These are phyloP conservation scores for Rutstroemia sp. DNA, from an alignment of 2,329 filamentous ascomycete species.

Conservation along the genomic window DNA sequence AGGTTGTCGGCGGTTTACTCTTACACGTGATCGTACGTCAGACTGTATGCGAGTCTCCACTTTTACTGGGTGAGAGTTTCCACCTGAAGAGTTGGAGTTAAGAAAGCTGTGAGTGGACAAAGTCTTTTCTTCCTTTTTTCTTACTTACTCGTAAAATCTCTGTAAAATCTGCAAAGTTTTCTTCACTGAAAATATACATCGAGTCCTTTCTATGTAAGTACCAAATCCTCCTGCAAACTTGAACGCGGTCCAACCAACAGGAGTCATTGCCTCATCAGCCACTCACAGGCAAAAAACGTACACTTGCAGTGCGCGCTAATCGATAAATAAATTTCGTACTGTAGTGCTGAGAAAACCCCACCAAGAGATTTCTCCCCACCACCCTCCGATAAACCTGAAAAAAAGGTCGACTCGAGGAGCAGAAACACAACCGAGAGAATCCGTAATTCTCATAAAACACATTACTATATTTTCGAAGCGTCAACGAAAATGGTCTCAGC, in stretches of 20 bases:
- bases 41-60: not conserved
- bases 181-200: too few species aligned
- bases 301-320: not conserved
- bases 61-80: not conserved
- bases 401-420: conserved; percentile 5
- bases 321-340: not conserved
- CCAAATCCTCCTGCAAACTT: too few species aligned
- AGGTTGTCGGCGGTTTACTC: too few species aligned
- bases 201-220: too few species aligned
- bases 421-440: not conserved
- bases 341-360: not conserved
- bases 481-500: conserved; percentile 53
- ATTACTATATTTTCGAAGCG: conserved; percentile 13
- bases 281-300: too few species aligned
- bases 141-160: not conserved
- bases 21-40: not conserved
- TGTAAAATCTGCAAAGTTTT: too few species aligned
- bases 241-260: too few species aligned
- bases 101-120: not conserved
- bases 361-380: not conserved
- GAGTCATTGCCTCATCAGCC: too few species aligned
- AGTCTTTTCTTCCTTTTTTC: not conserved
- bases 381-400: conserved; percentile 1
- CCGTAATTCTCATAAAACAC: not conserved
- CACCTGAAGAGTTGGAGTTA: not conserved